Conservation (phyloP, 2,329 filamentous ascomycete species). For the Fusarium piperis region DNA sequence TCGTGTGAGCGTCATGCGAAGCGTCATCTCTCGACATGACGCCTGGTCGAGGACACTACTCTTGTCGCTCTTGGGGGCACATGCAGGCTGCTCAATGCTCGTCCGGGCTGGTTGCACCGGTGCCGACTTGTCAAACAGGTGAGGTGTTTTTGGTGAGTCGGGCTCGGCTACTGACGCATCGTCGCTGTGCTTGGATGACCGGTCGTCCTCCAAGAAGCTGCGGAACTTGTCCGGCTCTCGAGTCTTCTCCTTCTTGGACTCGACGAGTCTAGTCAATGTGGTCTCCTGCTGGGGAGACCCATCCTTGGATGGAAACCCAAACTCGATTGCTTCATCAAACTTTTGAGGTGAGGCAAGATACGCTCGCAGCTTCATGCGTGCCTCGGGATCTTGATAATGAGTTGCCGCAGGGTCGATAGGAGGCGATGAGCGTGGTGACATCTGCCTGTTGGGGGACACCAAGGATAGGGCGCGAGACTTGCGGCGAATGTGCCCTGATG, state of each 20-base stretch:
- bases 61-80: conserved; percentile 50
- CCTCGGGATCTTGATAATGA: conserved; percentile 91
- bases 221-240: conserved; percentile 61
- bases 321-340: conserved; percentile 94
- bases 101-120: conserved; percentile 42
- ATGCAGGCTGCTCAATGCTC: conserved; percentile 39
- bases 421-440: conserved; percentile 33
- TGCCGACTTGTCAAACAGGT: conserved; percentile 54
- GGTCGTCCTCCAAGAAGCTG: conserved; percentile 68
- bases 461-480: conserved; percentile 66
- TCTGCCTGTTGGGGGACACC: conserved; percentile 59
- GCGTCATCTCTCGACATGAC: conserved; percentile 85
- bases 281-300: conserved; percentile 49
- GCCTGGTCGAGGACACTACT: conserved; percentile 61
- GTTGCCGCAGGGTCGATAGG: conserved; percentile 75
- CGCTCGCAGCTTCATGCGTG: conserved; percentile 83
- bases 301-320: conserved; percentile 81
- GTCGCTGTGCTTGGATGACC: conserved; percentile 64
- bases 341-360: conserved; percentile 92
- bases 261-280: conserved; percentile 30
- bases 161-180: conserved; percentile 65
- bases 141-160: conserved; percentile 68
- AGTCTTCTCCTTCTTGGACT: conserved; percentile 42
- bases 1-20: conserved; percentile 93
- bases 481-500: conserved; percentile 54